A percentile compares a stretch with the other conserved stretches of the same genome.
Evolutionary conservation across 805 yeast species (phyloP).

Genomic region (Zygotorulaspora florentina): DNA sequence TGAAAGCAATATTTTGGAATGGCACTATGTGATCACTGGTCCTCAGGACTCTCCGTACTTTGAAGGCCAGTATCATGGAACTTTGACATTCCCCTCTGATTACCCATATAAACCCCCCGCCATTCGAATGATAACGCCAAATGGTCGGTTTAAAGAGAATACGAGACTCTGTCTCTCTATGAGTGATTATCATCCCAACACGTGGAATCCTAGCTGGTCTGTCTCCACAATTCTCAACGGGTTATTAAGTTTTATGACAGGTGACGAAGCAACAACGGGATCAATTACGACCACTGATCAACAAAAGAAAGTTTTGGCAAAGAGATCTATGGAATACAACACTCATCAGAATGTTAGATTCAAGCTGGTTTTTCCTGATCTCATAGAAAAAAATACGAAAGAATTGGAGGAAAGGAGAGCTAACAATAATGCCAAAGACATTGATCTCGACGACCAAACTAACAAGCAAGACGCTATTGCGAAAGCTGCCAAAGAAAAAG

Average conservation of each 20-base stretch:
- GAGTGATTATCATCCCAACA: constrained; percentile 91
- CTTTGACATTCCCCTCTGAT: constrained; percentile 75
- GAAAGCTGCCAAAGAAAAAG: constrained; percentile 33
- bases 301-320: constrained; percentile 54
- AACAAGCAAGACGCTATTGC: constrained; percentile 25
- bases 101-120: constrained; percentile 93
- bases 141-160: constrained; percentile 79
- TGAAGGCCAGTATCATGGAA: constrained; percentile 86
- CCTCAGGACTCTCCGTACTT: constrained; percentile 87
- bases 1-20: constrained; percentile 81
- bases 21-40: constrained; percentile 92
- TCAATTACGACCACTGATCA: constrained; percentile 62
- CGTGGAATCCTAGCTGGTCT: constrained; percentile 97
- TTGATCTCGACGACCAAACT: constrained; percentile 5
- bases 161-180: constrained; percentile 83
- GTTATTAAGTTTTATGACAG: constrained; percentile 85
- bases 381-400: constrained; percentile 36
- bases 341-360: constrained; percentile 54
- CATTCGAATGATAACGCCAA: constrained; percentile 84
- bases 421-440: constrained; percentile 7
- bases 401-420: constrained; percentile 25
- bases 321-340: constrained; percentile 58
- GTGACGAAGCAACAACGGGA: constrained; percentile 81
- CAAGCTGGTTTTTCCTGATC: constrained; percentile 63
- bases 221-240: constrained; percentile 87